Base-by-base conservation (phyloP, 805 yeast species). In the Isabelozyma gotoi region DNA sequence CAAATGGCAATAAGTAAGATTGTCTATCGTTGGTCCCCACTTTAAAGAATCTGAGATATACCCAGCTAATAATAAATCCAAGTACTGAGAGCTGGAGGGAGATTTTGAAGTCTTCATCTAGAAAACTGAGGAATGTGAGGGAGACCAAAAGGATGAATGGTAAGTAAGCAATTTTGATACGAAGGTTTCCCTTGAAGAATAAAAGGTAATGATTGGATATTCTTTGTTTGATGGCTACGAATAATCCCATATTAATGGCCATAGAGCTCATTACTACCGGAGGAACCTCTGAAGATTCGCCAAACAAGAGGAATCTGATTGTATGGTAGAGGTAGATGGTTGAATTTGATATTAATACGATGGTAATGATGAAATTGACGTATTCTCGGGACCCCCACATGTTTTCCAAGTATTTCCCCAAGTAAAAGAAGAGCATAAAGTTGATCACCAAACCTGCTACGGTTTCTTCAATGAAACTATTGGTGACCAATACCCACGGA, bases 191-290 rank as follows among this genome's bases (percentile, higher is more conserved):
- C 43, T 73, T 64, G 63, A 81, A 66, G 44, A 78, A 63, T 38
- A 70, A 62, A 50, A 80, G 58, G 49, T 81, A 67, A 63, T 83
- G 80, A 53, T 82, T 84, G 20, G 87, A 84, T 19, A 81, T 74
- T 47, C 83, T 57, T 61, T 84, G 89, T 54, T 82, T 84, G 51
- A 82, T 75, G 4, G 85, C 82, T 3, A 84, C 85, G 19, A 84
- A 61, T 43, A 80, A 76, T 1, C 82, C 85, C 51, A 79, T 65
- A 33, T 78, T 63, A n/a, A 81, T 51, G 1, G 85, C 79, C 53
- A 77, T 71, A 43, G 78, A 71, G 0, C 85, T 82, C 50, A 74
- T 74, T 6, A 79, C 64, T 15, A 78, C 78, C 3, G 74, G 69
- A 31, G 76, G 73, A 5, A 65, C 61, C 20, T 46, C 32, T 38